A percentile compares a stretch with the other conserved stretches of the same genome.
These are phyloP conservation scores for Oryza brachyantha DNA, from an alignment of 176 grass and related monocot genomes.

Conservation along the genomic window DNA sequence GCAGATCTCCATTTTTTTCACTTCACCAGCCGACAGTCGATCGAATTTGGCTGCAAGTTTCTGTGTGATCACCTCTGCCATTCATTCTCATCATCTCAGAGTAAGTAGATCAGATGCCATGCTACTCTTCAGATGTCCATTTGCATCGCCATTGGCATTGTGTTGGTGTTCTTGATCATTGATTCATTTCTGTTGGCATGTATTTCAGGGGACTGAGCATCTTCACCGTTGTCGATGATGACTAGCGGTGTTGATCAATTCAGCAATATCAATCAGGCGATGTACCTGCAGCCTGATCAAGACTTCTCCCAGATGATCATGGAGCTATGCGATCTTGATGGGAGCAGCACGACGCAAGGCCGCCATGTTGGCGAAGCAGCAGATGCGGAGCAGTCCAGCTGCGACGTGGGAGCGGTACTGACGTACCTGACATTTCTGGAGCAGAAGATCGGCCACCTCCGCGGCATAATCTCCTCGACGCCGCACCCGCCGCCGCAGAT, in stretches of 20 bases:
- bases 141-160: background rate
- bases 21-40: background rate
- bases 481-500: slow-evolving; percentile 46
- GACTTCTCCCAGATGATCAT: background rate
- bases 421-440: slow-evolving; percentile 65
- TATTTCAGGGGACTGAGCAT: background rate
- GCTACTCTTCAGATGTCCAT: background rate
- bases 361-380: background rate
- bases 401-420: slow-evolving; percentile 41
- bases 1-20: too few relatives aligned
- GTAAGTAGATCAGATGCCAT: background rate
- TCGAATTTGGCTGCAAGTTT: background rate
- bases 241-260: background rate
- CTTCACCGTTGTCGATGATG: background rate
- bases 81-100: background rate
- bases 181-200: background rate
- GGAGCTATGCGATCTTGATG: background rate
- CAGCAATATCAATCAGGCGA: background rate
- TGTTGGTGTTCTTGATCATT: background rate
- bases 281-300: background rate
- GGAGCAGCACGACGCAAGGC: background rate
- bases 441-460: slow-evolving; percentile 68
- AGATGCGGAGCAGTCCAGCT: background rate
- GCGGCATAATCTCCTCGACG: slow-evolving; percentile 48
- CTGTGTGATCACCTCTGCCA: background rate